These are phyloP conservation scores for Backusella parvicylindrica DNA, from an alignment of 192 early-diverging fungal genomes.

Conservation along the genomic window DNA sequence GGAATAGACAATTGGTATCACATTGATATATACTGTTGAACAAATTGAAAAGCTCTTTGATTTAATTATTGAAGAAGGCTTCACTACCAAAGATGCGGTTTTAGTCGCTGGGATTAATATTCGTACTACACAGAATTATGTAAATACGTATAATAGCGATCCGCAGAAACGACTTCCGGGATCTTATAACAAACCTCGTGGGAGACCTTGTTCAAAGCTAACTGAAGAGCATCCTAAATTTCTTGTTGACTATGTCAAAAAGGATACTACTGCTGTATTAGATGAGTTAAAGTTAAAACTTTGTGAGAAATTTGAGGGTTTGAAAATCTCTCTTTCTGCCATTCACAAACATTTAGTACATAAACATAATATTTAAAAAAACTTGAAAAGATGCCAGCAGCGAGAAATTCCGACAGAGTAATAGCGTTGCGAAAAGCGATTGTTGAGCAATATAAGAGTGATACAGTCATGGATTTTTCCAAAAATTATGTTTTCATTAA, in stretches of 20 bases:
- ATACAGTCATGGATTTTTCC: conserved; percentile 14
- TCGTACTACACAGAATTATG: conserved; percentile 14
- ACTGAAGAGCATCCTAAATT: conserved; percentile 15
- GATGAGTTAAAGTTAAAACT: conserved; percentile 4
- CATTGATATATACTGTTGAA: conserved; percentile 11
- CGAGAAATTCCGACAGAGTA: conserved; percentile 22
- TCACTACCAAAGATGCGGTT: conserved; percentile 4
- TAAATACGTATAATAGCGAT: conserved; percentile 21
- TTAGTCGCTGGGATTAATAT: conserved; percentile 19
- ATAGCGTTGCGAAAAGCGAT: background rate
- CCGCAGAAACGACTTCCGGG: conserved; percentile 10
- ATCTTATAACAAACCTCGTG: conserved; percentile 9
- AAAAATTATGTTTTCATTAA: conserved; percentile 30
- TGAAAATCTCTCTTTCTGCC: conserved; percentile 21
- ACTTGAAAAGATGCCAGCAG: conserved; percentile 25
- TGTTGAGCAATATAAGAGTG: conserved; percentile 12
- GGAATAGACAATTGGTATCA: too few relatives aligned
- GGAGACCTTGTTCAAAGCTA: background rate
- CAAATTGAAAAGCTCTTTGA: conserved; percentile 18
- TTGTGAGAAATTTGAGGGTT: conserved; percentile 9
- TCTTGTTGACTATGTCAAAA: conserved; percentile 12
- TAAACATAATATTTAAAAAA: conserved; percentile 19
- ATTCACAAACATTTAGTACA: conserved; percentile 23
- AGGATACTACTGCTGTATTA: conserved; percentile 6
- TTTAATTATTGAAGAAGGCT: conserved; percentile 14